Evolutionary conservation across 2,329 filamentous ascomycete species (phyloP).

Genomic region (Bisporella sp.): DNA sequence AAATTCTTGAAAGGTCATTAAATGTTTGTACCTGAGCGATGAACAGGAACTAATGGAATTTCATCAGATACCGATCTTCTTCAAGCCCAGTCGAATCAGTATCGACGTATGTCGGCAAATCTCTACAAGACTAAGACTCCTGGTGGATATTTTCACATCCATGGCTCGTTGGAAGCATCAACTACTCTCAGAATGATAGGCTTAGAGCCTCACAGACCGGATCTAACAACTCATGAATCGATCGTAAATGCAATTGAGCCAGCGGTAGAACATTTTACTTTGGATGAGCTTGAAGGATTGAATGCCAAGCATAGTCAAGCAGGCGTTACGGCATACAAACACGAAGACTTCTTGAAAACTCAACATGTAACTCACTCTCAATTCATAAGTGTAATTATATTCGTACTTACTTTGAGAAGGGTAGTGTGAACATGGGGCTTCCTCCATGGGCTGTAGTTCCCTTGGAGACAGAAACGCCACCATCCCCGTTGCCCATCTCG

Average conservation of each 20-base stretch:
- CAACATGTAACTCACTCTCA: slow-evolving; percentile 33
- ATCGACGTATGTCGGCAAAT: slow-evolving; percentile 65
- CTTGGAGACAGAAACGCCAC: slow-evolving; percentile 32
- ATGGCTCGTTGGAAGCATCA: slow-evolving; percentile 63
- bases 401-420: slow-evolving; percentile 14
- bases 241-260: slow-evolving; percentile 51
- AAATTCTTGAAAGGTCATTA: slow-evolving; percentile 30
- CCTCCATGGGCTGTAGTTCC: slow-evolving; percentile 39
- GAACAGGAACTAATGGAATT: background rate
- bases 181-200: slow-evolving; percentile 65
- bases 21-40: slow-evolving; percentile 5
- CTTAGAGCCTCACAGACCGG: slow-evolving; percentile 50
- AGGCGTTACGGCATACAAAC: slow-evolving; percentile 48
- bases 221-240: slow-evolving; percentile 47
- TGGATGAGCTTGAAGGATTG: slow-evolving; percentile 47
- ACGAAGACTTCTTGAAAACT: slow-evolving; percentile 49
- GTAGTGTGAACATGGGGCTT: slow-evolving; percentile 28
- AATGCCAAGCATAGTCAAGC: slow-evolving; percentile 50
- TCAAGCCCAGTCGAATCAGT: slow-evolving; percentile 60
- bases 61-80: slow-evolving; percentile 61
- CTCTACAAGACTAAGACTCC: slow-evolving; percentile 40
- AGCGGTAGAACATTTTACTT: slow-evolving; percentile 45
- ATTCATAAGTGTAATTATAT: background rate
- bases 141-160: slow-evolving; percentile 65
- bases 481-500: slow-evolving; percentile 35